Percentiles rank a stretch among this genome's conserved stretches.
These are phyloP conservation scores for Irpex sp. DNA, from an alignment of 1,284 basidiomycete genomes.

Conservation along the genomic window DNA sequence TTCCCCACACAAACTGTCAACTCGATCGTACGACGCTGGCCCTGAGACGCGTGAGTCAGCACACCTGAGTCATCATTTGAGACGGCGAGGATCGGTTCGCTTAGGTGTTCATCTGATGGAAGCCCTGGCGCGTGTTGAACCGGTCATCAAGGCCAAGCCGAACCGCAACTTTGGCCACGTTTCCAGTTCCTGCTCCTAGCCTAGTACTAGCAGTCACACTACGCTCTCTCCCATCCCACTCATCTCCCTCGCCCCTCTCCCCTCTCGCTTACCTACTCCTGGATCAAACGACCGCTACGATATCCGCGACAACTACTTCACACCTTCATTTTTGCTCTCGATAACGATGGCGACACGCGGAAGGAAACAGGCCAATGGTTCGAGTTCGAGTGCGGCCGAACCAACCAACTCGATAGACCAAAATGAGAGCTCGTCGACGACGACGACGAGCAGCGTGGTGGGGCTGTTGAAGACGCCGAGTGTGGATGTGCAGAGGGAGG, in stretches of 20 bases:
- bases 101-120: not conserved
- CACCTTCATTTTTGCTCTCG: not conserved
- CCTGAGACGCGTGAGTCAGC: constrained; percentile 9
- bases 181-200: constrained; percentile 2
- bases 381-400: not conserved
- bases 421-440: constrained; percentile 6
- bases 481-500: constrained; percentile 44
- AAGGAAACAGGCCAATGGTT: constrained; percentile 15
- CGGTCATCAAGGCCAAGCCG: not conserved
- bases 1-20: not conserved
- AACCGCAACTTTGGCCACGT: constrained; percentile 6
- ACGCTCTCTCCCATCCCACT: not conserved
- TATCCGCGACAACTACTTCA: not conserved
- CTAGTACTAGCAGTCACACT: not conserved
- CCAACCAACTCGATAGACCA: too few relatives aligned
- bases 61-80: constrained; percentile 1
- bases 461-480: constrained; percentile 12
- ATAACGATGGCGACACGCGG: constrained; percentile 14
- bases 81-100: constrained; percentile 1
- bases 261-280: constrained; percentile 1
- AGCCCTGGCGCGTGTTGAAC: not conserved
- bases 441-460: constrained; percentile 7
- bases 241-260: not conserved
- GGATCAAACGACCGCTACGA: not conserved
- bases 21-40: constrained; percentile 12